These are phyloP conservation scores for Obba rivulosa DNA, from an alignment of 768 basidiomycete genomes.

Conservation along the genomic window DNA sequence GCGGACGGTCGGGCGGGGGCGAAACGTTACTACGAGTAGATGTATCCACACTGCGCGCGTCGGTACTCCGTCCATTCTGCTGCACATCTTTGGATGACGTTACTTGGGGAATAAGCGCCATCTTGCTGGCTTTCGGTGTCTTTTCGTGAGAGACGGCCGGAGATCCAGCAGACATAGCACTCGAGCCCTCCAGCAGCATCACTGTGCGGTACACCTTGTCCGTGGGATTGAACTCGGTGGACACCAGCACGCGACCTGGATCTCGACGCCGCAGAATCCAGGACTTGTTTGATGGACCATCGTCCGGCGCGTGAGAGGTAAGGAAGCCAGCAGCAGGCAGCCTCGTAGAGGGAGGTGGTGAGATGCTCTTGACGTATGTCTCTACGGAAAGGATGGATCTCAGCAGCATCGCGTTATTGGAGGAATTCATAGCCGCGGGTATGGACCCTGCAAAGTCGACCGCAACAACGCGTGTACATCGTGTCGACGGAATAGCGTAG, in stretches of 20 bases:
- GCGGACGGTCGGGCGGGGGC: constrained; percentile 22
- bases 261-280: constrained; percentile 65
- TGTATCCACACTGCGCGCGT: not conserved
- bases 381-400: constrained; percentile 72
- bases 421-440: constrained; percentile 78
- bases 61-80: not conserved
- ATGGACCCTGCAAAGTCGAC: constrained; percentile 85
- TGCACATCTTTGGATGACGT: not conserved
- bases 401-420: constrained; percentile 77
- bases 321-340: constrained; percentile 63
- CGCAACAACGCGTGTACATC: constrained; percentile 79
- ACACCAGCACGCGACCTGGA: constrained; percentile 50
- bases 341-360: constrained; percentile 62
- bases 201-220: constrained; percentile 46
- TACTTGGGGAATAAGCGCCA: not conserved
- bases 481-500: constrained; percentile 89
- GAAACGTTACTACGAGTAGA: not conserved
- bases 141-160: constrained; percentile 25
- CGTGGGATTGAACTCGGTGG: constrained; percentile 46
- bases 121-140: constrained; percentile 26
- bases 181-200: constrained; percentile 38
- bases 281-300: constrained; percentile 36
- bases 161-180: constrained; percentile 11
- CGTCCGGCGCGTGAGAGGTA: constrained; percentile 46
- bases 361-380: constrained; percentile 57